A percentile compares a stretch with the other conserved stretches of the same genome.
Evolutionary conservation across 345 rosid genomes (phyloP).

Genomic region (Camelina sativa): DNA sequence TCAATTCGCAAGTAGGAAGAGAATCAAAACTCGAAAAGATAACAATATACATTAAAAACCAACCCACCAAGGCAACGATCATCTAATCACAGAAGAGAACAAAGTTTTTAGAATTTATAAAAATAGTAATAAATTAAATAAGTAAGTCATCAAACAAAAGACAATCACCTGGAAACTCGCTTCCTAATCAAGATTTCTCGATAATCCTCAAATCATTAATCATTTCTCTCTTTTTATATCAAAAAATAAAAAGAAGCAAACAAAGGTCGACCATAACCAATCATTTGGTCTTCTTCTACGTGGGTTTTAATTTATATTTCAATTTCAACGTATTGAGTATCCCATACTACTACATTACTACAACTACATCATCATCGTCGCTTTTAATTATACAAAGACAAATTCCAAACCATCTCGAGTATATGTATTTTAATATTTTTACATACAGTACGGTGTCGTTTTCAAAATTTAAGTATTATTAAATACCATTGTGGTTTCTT

Average conservation of each 20-base stretch:
- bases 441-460: constrained; percentile 29
- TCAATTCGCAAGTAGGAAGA: constrained; percentile 20
- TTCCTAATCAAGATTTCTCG: constrained; percentile 42
- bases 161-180: constrained; percentile 43
- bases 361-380: not conserved
- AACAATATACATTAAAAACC: not conserved
- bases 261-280: constrained; percentile 41
- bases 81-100: constrained; percentile 44
- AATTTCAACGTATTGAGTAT: constrained; percentile 9
- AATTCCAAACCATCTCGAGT: constrained; percentile 43
- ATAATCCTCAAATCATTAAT: constrained; percentile 35
- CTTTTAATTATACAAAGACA: constrained; percentile 39
- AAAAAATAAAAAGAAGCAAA: not conserved
- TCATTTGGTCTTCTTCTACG: constrained; percentile 45
- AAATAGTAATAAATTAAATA: not conserved
- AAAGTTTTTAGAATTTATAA: not conserved
- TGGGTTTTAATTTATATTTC: constrained; percentile 6
- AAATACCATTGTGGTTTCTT: constrained; percentile 22
- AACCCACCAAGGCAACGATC: constrained; percentile 36
- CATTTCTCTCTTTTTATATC: not conserved
- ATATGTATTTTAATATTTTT: not conserved
- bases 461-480: not conserved
- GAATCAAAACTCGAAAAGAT: constrained; percentile 33
- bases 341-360: constrained; percentile 30
- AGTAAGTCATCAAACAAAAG: not conserved